Evolutionary conservation across 2,329 filamentous ascomycete species (phyloP), one percentile per base, ranked within the genome.

Genomic region (Pseudogymnoascus sp.): DNA sequence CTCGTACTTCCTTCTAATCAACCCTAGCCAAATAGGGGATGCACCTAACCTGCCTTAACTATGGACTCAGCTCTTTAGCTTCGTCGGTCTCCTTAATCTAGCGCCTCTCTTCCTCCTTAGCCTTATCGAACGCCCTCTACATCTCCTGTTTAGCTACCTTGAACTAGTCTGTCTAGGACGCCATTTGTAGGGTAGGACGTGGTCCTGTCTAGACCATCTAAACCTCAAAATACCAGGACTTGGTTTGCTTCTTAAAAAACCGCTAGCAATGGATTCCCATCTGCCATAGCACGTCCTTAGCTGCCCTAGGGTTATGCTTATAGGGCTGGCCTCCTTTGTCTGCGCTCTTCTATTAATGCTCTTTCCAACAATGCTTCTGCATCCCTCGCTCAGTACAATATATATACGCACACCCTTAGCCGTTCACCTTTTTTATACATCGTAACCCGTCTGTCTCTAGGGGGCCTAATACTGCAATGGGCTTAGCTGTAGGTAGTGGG

Each of bases 1-100:
- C 61, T 38, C 31, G 14, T 10, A 65, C 37, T 61, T 60, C 61
- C 61, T 60, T 61, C 33, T 26, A 11, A 31, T 65, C 53, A 11
- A 35, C 33, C 2, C 33, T 11, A 2, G 33, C 33, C 33, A 35
- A 14, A 35, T 35, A 11, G 33, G 33, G 11, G 11, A 35, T 35
- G 33, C 33, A 35, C 12, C 33, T 11, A 35, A 35, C 33, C 10
- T 2, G 11, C 10, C 33, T 35, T 11, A 35, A 35, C 33, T 11
- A 35, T 5, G 33, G 33, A 35, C 33, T 35, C 11, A 2, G 33
- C 33, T 35, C 33, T 35, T 35, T 35, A 11, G 33, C 33, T 14
- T 35, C 33, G 11, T 35, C 33, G 11, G 33, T 35, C 33, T 35
- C 33, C 33, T 35, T 14, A 2, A 35, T 35, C 33, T 14, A 0